Evolutionary conservation across 2,329 filamentous ascomycete species (phyloP).

Genomic region (Plenodomus lindquistii): DNA sequence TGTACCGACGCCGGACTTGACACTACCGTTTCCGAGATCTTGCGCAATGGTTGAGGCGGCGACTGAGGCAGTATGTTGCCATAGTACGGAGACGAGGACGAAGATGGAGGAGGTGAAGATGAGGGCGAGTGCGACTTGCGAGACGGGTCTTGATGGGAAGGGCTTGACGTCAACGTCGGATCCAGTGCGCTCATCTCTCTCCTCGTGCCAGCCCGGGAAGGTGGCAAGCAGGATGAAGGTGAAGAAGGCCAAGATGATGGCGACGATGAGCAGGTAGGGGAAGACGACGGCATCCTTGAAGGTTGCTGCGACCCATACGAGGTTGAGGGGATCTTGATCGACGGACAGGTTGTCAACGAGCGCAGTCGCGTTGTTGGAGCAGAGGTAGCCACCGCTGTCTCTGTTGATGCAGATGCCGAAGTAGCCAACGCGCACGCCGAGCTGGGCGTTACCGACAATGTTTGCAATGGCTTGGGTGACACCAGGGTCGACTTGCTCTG

Average conservation of each 20-base stretch:
- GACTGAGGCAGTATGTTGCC: slow-evolving; percentile 96
- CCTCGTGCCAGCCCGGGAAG: slow-evolving; percentile 97
- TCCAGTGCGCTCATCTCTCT: slow-evolving; percentile 73
- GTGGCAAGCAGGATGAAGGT: slow-evolving; percentile 94
- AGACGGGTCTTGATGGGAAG: slow-evolving; percentile 89
- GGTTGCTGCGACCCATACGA: slow-evolving; percentile 95
- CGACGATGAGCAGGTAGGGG: slow-evolving; percentile 97
- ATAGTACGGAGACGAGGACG: slow-evolving; percentile 69
- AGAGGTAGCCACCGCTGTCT: slow-evolving; percentile 88
- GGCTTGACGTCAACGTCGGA: slow-evolving; percentile 90
- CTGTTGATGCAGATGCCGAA: slow-evolving; percentile 97
- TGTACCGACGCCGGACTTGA: slow-evolving; percentile 85
- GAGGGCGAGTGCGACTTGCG: slow-evolving; percentile 88
- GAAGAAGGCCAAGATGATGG: slow-evolving; percentile 95
- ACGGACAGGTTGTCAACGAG: slow-evolving; percentile 86
- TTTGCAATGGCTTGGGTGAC: slow-evolving; percentile 84
- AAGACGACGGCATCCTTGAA: slow-evolving; percentile 99
- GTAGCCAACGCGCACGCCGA: slow-evolving; percentile 94
- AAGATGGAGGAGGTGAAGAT: slow-evolving; percentile 76
- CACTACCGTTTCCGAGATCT: slow-evolving; percentile 87
- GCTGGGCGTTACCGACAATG: slow-evolving; percentile 80
- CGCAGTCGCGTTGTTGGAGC: slow-evolving; percentile 94
- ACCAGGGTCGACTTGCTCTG: slow-evolving; percentile 87
- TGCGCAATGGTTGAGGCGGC: slow-evolving; percentile 92
- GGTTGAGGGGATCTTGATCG: slow-evolving; percentile 92